Conservation (phyloP, 768 basidiomycete genomes). For the Rickenella mellea region DNA sequence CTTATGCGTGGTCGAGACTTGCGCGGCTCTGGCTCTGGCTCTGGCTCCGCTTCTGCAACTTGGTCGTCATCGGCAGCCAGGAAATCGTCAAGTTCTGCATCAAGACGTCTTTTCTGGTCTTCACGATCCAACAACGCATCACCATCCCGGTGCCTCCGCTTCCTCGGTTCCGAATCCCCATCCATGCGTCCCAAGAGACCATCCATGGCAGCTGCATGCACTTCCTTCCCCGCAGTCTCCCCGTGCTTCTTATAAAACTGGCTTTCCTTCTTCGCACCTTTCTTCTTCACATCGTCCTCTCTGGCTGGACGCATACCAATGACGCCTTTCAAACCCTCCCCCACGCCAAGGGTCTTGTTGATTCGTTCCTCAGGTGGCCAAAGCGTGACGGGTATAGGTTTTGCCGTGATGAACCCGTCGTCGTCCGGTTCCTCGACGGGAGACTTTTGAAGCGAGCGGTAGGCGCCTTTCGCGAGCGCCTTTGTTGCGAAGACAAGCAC, state of each 20-base stretch:
- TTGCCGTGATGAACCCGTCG: conserved; percentile 52
- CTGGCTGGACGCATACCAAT: conserved; percentile 74
- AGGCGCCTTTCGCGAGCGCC: conserved; percentile 41
- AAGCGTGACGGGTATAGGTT: conserved; percentile 59
- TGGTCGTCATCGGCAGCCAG: conserved; percentile 16
- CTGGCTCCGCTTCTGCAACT: conserved; percentile 24
- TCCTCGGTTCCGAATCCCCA: conserved; percentile 18
- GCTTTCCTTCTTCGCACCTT: conserved; percentile 62
- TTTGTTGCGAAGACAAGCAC: conserved; percentile 64
- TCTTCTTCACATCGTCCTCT: conserved; percentile 65
- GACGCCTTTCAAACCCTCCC: conserved; percentile 54
- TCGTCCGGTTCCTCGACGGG: conserved; percentile 37
- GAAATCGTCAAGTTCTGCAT: conserved; percentile 10
- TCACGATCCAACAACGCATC: too few relatives aligned
- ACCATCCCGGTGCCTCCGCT: conserved; percentile 18
- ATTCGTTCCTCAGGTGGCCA: conserved; percentile 81
- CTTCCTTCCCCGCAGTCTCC: conserved; percentile 49
- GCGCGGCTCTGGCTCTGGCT: conserved; percentile 37
- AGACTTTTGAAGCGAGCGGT: conserved; percentile 41
- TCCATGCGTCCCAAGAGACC: conserved; percentile 20
- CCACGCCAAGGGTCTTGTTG: conserved; percentile 58
- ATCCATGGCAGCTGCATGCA: conserved; percentile 28
- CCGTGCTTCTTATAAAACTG: conserved; percentile 77
- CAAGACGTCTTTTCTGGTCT: conserved; percentile 5
- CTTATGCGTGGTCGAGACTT: background rate